Percentiles rank a stretch among this genome's conserved stretches.
phyloP scores from a whole-genome alignment of 2,329 filamentous ascomycete genomes.

The Madurella mycetomatis region DNA sequence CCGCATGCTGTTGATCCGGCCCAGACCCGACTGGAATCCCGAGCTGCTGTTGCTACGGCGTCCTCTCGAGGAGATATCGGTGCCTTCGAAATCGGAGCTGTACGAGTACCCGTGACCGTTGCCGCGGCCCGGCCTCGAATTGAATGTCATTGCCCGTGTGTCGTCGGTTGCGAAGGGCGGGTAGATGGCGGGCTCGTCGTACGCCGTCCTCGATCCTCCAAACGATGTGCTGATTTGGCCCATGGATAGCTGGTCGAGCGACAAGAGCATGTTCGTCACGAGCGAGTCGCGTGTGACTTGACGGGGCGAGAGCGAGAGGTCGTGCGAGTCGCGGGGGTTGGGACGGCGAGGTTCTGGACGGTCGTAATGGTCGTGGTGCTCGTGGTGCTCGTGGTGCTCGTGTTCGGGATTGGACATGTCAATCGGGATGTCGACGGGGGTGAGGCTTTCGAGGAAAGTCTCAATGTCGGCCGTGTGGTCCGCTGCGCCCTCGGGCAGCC shows the following conservation, averaged over 20 bases:
- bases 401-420: conserved; percentile 17
- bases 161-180: conserved; percentile 28
- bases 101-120: conserved; percentile 50
- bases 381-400: conserved; percentile 15
- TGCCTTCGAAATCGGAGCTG: conserved; percentile 57
- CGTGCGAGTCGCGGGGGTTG: conserved; percentile 65
- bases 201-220: conserved; percentile 28
- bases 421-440: conserved; percentile 36
- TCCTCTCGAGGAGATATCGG: conserved; percentile 54
- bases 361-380: conserved; percentile 29
- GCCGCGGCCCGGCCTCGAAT: conserved; percentile 24
- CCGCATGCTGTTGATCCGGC: conserved; percentile 60
- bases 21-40: conserved; percentile 58
- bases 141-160: conserved; percentile 27
- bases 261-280: conserved; percentile 92
- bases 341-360: conserved; percentile 27
- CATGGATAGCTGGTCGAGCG: conserved; percentile 76
- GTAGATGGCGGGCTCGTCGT: conserved; percentile 37
- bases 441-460: conserved; percentile 37
- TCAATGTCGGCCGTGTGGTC: conserved; percentile 32
- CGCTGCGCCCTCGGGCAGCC: conserved; percentile 22
- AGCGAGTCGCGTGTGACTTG: conserved; percentile 83
- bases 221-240: conserved; percentile 38
- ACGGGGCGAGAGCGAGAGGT: conserved; percentile 72
- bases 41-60: conserved; percentile 78